Percentiles rank a stretch among this genome's conserved stretches.
phyloP scores from a whole-genome alignment of 345 rosid species.

The Boechera stricta region DNA sequence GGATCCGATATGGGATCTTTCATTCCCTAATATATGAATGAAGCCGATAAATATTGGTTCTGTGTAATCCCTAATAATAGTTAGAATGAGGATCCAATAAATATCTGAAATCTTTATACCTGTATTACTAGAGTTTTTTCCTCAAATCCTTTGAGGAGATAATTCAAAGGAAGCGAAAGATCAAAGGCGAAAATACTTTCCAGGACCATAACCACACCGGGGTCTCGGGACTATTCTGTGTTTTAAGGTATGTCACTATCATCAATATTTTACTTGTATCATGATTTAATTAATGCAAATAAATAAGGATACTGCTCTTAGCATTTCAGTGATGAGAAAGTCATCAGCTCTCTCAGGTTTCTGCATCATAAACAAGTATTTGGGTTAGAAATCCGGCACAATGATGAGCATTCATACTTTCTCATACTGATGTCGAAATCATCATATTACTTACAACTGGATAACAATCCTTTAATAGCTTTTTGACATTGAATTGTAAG shows the following conservation, averaged over 20 bases:
- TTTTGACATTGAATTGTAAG: slow-evolving; percentile 61
- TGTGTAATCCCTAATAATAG: neutral
- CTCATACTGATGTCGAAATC: slow-evolving; percentile 10
- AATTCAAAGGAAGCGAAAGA: slow-evolving; percentile 83
- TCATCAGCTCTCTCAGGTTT: slow-evolving; percentile 74
- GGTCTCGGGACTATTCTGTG: slow-evolving; percentile 68
- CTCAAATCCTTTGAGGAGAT: slow-evolving; percentile 63
- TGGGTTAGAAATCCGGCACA: slow-evolving; percentile 1
- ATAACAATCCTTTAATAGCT: slow-evolving; percentile 69
- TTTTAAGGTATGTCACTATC: slow-evolving; percentile 55
- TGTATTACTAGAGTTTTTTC: slow-evolving; percentile 70
- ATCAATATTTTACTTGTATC: neutral
- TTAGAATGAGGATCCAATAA: neutral
- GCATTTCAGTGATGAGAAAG: slow-evolving; percentile 80
- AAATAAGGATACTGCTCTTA: slow-evolving; percentile 84
- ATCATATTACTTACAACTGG: slow-evolving; percentile 64
- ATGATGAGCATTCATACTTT: neutral
- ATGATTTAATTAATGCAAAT: neutral
- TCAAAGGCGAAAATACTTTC: slow-evolving; percentile 83
- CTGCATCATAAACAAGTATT: slow-evolving; percentile 52
- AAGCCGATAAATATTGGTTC: neutral
- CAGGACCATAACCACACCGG: slow-evolving; percentile 74
- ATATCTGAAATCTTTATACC: slow-evolving; percentile 48
- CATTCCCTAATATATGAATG: slow-evolving; percentile 63
- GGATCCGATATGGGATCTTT: slow-evolving; percentile 80